phyloP scores from a whole-genome alignment of 345 rosid species.

The Laguncularia racemosa region DNA sequence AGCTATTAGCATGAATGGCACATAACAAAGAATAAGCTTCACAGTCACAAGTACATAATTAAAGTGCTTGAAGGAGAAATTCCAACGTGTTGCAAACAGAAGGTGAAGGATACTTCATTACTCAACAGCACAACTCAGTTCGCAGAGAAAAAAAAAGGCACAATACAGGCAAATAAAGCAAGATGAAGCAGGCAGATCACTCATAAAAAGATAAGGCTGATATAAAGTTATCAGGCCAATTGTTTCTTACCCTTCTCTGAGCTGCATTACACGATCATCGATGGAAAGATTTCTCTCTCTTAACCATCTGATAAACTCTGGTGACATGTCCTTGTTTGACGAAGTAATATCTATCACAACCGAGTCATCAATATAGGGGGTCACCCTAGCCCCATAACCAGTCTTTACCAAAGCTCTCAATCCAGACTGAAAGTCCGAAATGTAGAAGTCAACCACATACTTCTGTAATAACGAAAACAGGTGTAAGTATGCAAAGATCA shows the following conservation, averaged over 20 bases:
- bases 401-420: constrained; percentile 94
- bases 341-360: constrained; percentile 67
- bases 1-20: no score
- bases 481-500: neutral
- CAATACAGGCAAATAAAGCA: no score
- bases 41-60: no score
- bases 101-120: no score
- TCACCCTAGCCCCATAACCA: constrained; percentile 76
- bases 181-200: no score
- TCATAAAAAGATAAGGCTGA: neutral
- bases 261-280: constrained; percentile 76
- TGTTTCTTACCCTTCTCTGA: constrained; percentile 81
- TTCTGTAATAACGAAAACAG: constrained; percentile 42
- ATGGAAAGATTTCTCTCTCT: constrained; percentile 65
- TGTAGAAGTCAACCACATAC: constrained; percentile 96
- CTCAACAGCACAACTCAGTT: no score
- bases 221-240: neutral
- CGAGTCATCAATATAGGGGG: constrained; percentile 82
- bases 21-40: no score
- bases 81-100: no score
- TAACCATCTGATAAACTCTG: constrained; percentile 85
- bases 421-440: constrained; percentile 97
- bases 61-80: no score
- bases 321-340: constrained; percentile 55
- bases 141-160: no score